Evolutionary conservation across 306 rosid genomes (phyloP), one percentile per base, ranked within the genome.

Genomic region (Dryas drummondii): DNA sequence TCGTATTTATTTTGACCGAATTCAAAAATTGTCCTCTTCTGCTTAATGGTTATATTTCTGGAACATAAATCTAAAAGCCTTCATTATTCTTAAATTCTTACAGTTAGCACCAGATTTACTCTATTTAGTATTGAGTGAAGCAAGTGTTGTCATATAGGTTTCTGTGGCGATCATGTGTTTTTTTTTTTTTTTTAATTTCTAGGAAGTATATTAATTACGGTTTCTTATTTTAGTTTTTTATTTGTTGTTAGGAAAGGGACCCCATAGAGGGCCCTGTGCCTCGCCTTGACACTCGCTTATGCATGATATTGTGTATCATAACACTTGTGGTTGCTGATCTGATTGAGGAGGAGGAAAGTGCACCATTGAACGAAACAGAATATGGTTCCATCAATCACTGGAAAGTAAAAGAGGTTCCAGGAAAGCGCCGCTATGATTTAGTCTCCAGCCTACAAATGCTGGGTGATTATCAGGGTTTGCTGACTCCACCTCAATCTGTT

Each of bases 231-330:
- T 58, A 9, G 19, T 44, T 54, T 71, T 41, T 64, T 8, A 22
- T 27, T 82, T 70, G 6, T 60, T 81, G 72, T 44, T 57, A 91
- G 99, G 99, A 92, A 90, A 92, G 97, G 84, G 96, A 90, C 72
- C 96, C 97, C n/a, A 91, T 92, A 75, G 97, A 94, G 70, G 99
- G 99, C n/a, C 99, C 99, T 10, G 84, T 94, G 90, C 97, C 99
- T 71, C 96, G 84, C 84, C 84, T 94, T 13, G 99, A 94, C 81
- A 84, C 97, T 57, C 97, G 99, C 71, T 79, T 94, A 78, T 89
- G 96, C 97, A 88, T 90, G 85, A 88, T 92, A 45, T 81, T 94
- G 73, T 90, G 97, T 44, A 87, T 94, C 82, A 86, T 86, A 49
- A 84, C 96, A 26, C 99, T 94, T 70, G 97, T 90, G 71, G 82